These are phyloP conservation scores for Chlorella sp. DNA, from an alignment of 139 green algal species.

Conservation along the genomic window DNA sequence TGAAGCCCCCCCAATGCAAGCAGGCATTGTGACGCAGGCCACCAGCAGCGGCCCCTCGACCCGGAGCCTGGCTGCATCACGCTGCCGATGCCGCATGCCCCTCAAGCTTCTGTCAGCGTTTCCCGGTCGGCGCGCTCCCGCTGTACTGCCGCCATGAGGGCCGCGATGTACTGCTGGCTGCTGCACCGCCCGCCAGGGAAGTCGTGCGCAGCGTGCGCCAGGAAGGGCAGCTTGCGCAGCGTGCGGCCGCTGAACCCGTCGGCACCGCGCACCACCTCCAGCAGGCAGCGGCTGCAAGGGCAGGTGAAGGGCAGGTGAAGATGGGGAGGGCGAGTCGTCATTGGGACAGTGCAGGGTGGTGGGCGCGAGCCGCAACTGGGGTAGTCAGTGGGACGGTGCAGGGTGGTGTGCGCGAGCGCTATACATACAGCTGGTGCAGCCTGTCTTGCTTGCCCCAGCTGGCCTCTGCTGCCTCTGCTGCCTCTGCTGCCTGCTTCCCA, in stretches of 20 bases:
- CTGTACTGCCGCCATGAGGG: constrained; percentile 26
- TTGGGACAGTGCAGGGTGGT: too few relatives aligned
- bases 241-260: constrained; percentile 78
- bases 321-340: too few relatives aligned
- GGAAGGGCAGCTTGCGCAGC: constrained; percentile 85
- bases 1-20: background rate
- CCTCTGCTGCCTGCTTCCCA: background rate
- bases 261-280: constrained; percentile 50
- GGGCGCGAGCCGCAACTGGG: too few relatives aligned
- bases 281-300: constrained; percentile 43
- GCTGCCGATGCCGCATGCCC: background rate
- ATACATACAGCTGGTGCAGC: too few relatives aligned
- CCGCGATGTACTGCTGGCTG: constrained; percentile 14
- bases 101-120: background rate
- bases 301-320: background rate
- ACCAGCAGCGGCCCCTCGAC: background rate
- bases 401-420: too few relatives aligned
- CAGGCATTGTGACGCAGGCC: background rate
- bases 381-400: too few relatives aligned
- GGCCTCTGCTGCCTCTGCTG: too few relatives aligned
- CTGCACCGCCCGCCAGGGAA: constrained; percentile 21
- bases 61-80: background rate
- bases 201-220: constrained; percentile 64
- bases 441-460: too few relatives aligned
- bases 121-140: constrained; percentile 18